Evolutionary conservation across 179 eudicot species (phyloP), one percentile per base, ranked within the genome.

Genomic region (Carnegiea gigantea): DNA sequence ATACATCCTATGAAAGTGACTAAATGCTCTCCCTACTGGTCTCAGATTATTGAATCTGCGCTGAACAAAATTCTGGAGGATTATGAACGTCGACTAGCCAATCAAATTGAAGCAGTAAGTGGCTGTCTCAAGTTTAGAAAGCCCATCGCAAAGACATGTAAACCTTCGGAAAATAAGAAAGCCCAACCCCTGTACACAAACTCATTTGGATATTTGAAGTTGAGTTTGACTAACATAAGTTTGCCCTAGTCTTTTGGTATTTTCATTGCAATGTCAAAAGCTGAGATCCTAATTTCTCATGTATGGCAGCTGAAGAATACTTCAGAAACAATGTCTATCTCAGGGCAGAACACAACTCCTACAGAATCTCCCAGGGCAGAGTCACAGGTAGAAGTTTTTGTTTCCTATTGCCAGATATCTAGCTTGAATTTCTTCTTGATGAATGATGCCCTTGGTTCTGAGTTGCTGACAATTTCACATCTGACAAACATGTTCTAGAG

Each of bases 31-130:
- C 80, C 80, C 49, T 85, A 74, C 43, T 79, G 84, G 70, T 82
- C 71, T 70, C 92, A 97, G 99, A 91, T 95, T 77, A 89, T 97
- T 38, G 99, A 95, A 85, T 85, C 93, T 24, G 89, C 93, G 77
- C 89, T 97, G 67, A 85, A 83, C 75, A 97, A 90, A 89, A 93
- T 97, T 78, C 85, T 87, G 82, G 97, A 95, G 90, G 98, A 97
- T 87, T 95, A 91, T 85, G 97, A 97, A 85, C 90, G 89, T 77
- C 99, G 95, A 24, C 51, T 93, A 71, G 88, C 89, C 49, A 79
- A 79, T 84, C 93, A 88, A 83, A 15, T 76, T 51, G 97, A 90
- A 83, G 46, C 68, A 89, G 99, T 70, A 92, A 81, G 91, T 78
- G 1, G 5, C 28, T 10, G 44, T 40, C 44, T 48, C 3, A 33